Conservation (phyloP, 495 filamentous ascomycete genomes). For the Evansstolkia leycettana region DNA sequence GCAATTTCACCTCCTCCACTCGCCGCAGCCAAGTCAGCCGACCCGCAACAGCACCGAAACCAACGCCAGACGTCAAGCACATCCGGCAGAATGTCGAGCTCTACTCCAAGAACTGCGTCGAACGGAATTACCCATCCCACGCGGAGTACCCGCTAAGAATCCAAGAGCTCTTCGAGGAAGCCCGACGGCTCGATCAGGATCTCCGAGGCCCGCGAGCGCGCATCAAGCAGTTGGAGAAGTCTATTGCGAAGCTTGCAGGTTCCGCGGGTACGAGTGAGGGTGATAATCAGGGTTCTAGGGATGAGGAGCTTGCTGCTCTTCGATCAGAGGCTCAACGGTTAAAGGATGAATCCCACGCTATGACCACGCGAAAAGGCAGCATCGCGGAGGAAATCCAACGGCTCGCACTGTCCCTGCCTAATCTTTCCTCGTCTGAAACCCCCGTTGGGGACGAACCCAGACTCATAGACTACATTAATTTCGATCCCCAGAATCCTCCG, state of each 20-base stretch:
- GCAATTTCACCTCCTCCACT: conserved; percentile 18
- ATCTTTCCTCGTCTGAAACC: conserved; percentile 65
- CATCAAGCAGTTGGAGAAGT: conserved; percentile 30
- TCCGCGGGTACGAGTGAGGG: no score
- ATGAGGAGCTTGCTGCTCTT: conserved; percentile 15
- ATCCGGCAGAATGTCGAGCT: conserved; percentile 72
- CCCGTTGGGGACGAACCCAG: conserved; percentile 53
- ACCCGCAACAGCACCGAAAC: conserved; percentile 69
- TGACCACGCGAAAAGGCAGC: conserved; percentile 45
- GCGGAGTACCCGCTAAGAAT: conserved; percentile 57
- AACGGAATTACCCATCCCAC: conserved; percentile 69
- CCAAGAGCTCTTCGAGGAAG: conserved; percentile 53
- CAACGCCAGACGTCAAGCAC: conserved; percentile 69
- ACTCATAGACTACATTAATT: conserved; percentile 62
- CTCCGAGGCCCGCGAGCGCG: conserved; percentile 23
- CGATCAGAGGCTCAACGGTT: conserved; percentile 55
- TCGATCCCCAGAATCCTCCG: conserved; percentile 45
- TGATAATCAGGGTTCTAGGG: no score
- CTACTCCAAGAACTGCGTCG: conserved; percentile 68
- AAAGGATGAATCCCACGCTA: conserved; percentile 49
- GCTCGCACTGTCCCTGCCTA: conserved; percentile 73
- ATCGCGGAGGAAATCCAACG: conserved; percentile 56
- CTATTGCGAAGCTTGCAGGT: conserved; percentile 23
- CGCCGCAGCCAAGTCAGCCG: conserved; percentile 24
- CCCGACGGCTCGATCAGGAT: conserved; percentile 35